Evolutionary conservation across 2,329 filamentous ascomycete species (phyloP), one percentile per base, ranked within the genome.

Genomic region (Atkinsonella texensis): DNA sequence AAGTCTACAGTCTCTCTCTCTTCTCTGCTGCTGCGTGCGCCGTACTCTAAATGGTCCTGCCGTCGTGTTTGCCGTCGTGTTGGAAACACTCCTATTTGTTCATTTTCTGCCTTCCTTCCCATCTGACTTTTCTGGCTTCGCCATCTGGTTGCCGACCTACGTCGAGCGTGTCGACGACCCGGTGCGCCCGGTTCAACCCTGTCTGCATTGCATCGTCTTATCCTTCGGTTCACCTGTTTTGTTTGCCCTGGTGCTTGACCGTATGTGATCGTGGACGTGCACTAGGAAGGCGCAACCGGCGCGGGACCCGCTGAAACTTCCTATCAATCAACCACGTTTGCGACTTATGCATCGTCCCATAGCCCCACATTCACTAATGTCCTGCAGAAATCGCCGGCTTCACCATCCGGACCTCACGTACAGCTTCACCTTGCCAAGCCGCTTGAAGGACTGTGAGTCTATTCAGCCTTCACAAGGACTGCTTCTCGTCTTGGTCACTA

Each of bases 301-400:
- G 40, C 48, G 13, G 31, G 50, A 48, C 44, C 50, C 50, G 44
- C 50, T 31, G 18, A 41, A 20, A 13, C 7, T 51, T 46, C 11
- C 42, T 18, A 31, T 43, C 40, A 2, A 11, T 28, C 28, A 28
- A 28, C 28, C 28, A 28, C 28, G 28, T 8, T 28, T 28, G 28
- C 28, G 7, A 28, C 28, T 6, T 28, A 28, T 28, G 28, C 1
- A 28, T 43, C 11, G 48, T 44, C 38, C 18, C 17, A 18, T 17
- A 18, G 20, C 51, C 53, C 53, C 48, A 48, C 55, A 48, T 52
- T 55, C 50, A 48, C 53, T 55, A 49, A 53, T 42, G 35, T 52
- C 20, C 17, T 45, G 40, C 38, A 58, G 56, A 54, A 52, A 49
- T 56, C 46, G 50, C 51, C 52, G 43, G 44, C 48, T 44, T 55